phyloP scores from a whole-genome alignment of 108 stramenopile species.

The Skeletonema menzelii region DNA sequence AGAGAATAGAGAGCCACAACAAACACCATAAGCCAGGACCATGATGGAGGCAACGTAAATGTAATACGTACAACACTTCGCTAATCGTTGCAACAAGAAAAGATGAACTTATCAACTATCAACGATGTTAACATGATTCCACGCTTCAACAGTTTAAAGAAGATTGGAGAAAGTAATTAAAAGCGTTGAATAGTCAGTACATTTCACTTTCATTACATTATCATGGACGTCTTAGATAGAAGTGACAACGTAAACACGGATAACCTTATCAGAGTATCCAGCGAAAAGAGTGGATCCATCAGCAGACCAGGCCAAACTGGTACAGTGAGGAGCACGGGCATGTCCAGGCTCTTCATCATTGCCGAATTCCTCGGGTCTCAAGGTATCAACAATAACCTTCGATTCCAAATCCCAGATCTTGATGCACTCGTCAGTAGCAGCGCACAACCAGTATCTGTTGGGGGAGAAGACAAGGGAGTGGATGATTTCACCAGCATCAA shows the following conservation, averaged over 20 bases:
- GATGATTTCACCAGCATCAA: constrained; percentile 99
- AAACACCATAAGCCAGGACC: background rate
- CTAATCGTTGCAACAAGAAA: no score
- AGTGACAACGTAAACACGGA: constrained; percentile 93
- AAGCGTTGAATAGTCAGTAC: background rate
- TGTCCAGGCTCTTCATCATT: constrained; percentile 62
- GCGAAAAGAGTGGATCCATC: constrained; percentile 97
- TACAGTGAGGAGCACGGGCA: constrained; percentile 80
- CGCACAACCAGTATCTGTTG: constrained; percentile 99
- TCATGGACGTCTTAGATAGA: constrained; percentile 33
- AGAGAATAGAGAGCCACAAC: constrained; percentile 11
- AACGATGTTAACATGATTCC: no score
- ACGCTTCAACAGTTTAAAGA: no score
- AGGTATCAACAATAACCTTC: constrained; percentile 97
- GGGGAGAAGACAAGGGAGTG: constrained; percentile 98
- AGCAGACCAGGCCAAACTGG: constrained; percentile 96
- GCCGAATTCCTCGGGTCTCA: constrained; percentile 79
- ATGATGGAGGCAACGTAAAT: no score
- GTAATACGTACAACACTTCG: no score
- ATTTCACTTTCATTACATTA: constrained; percentile 9
- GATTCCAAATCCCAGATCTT: constrained; percentile 99
- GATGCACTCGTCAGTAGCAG: constrained; percentile 97
- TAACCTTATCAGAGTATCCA: constrained; percentile 95
- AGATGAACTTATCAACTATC: no score
- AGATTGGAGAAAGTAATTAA: no score